Base-by-base conservation (phyloP, 73 alveolate species). In the Blepharisma japonicum region DNA sequence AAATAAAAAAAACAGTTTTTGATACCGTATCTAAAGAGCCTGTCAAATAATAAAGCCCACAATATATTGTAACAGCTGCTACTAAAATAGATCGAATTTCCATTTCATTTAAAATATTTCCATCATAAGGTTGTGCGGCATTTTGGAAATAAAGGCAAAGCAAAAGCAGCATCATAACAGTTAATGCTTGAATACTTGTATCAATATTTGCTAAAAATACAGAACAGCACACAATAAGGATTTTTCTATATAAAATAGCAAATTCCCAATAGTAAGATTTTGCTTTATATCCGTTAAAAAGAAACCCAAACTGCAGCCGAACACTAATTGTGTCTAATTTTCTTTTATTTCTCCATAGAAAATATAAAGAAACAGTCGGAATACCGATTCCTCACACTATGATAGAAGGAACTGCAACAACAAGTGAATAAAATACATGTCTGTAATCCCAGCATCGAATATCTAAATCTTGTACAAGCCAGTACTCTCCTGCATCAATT, bases 361-460 rank as follows among this genome's bases (percentile, higher is more conserved):
- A 77, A 47, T 80, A 55, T 79, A 87, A 20, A 2, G 79, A 79
- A 6, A 80, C 81, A 5, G 87, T 83, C 6, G 95, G 95, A 39
- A 81, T 77, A 5, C 91, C 89, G 18, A 86, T 54, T 20, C 86
- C 92, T 83, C 91, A 84, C 6, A 84, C 38, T 46, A 84, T 38
- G 2, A 84, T 80, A 23, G 77, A 6, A 8, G 91, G 91, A 45
- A 84, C 55, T 6, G 87, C 86, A 47, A 81, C 55, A 0, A 6
- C 0, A 0, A 68, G 42, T 6, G 81, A 7, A 39, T 25, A 55
- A 11, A 47, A 5, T 45, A 39, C 9, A 71, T 84, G 91, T 5
- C n/a, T 6, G 9, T 78, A 55, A 38, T 45, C 23, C 83, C 81
- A 80, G 61, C 91, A 84, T 7, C 45, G 14, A n/a, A 53, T 55